phyloP scores from a whole-genome alignment of 257 asterid genomes.

The Nicotiana sylvestris region DNA sequence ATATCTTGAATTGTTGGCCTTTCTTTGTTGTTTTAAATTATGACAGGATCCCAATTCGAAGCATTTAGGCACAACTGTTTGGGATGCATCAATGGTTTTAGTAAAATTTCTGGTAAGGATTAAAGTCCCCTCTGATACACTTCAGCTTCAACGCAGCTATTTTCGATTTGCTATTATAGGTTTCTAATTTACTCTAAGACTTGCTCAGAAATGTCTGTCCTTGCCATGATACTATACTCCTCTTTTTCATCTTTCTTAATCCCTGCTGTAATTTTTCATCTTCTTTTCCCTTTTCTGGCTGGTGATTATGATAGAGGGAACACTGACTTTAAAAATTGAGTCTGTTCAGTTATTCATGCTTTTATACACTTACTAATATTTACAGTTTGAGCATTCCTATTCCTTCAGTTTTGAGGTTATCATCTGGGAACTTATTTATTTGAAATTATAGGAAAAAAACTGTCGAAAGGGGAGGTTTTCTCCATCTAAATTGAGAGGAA shows the following conservation, averaged over 20 bases:
- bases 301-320: neutral
- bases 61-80: slow-evolving; percentile 95
- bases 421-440: slow-evolving; percentile 18
- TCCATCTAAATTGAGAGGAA: slow-evolving; percentile 83
- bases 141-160: neutral
- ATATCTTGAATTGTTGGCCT: slow-evolving; percentile 14
- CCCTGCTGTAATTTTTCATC: neutral
- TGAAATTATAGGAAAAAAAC: slow-evolving; percentile 61
- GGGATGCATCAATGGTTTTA: slow-evolving; percentile 99
- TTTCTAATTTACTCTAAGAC: neutral
- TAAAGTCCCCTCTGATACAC: neutral
- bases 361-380: neutral
- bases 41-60: slow-evolving; percentile 93
- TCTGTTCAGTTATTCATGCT: neutral
- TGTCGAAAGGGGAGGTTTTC: slow-evolving; percentile 85
- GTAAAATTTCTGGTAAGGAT: slow-evolving; percentile 78
- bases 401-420: slow-evolving; percentile 13
- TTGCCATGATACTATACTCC: neutral
- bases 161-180: neutral
- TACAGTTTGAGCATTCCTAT: neutral
- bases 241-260: neutral
- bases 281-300: neutral
- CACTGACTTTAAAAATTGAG: neutral
- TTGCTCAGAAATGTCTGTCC: neutral
- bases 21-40: slow-evolving; percentile 10